phyloP scores from a whole-genome alignment of 805 yeast species.

The Kregervanrija fluxuum region DNA sequence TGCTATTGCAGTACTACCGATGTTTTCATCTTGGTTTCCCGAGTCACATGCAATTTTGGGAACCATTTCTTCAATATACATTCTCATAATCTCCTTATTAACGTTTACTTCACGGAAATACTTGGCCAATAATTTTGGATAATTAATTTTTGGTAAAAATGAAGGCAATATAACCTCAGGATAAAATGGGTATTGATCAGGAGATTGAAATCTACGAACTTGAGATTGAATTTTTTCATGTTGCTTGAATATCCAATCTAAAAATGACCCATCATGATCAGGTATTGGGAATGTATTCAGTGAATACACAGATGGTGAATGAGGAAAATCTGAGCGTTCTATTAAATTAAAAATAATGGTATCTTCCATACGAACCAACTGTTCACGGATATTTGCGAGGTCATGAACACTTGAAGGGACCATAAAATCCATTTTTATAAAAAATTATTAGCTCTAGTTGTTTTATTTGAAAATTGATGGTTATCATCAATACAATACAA shows the following conservation, averaged over 20 bases:
- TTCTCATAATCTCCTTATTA: constrained; percentile 57
- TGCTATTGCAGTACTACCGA: constrained; percentile 77
- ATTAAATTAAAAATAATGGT: constrained; percentile 88
- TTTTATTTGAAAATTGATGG: too few species aligned
- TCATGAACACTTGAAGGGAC: constrained; percentile 78
- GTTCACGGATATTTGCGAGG: constrained; percentile 73
- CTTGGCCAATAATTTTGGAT: constrained; percentile 72
- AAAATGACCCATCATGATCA: constrained; percentile 64
- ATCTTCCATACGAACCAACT: constrained; percentile 90
- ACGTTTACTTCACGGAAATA: constrained; percentile 71
- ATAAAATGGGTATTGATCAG: constrained; percentile 89
- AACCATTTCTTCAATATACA: constrained; percentile 67
- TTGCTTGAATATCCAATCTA: constrained; percentile 79
- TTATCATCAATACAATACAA: too few species aligned
- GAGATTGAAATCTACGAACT: constrained; percentile 85
- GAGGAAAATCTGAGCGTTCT: constrained; percentile 84
- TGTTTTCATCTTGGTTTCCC: constrained; percentile 77
- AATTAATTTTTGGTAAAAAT: constrained; percentile 73
- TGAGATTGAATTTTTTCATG: constrained; percentile 72
- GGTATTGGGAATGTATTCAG: constrained; percentile 51
- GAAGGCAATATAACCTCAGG: constrained; percentile 54
- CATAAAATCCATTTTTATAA: constrained; percentile 63
- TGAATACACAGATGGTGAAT: constrained; percentile 69
- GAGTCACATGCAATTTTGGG: constrained; percentile 60
- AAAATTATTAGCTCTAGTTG: too few species aligned